Conservation (phyloP, 257 asterid genomes). For the Penstemon newberryi region DNA sequence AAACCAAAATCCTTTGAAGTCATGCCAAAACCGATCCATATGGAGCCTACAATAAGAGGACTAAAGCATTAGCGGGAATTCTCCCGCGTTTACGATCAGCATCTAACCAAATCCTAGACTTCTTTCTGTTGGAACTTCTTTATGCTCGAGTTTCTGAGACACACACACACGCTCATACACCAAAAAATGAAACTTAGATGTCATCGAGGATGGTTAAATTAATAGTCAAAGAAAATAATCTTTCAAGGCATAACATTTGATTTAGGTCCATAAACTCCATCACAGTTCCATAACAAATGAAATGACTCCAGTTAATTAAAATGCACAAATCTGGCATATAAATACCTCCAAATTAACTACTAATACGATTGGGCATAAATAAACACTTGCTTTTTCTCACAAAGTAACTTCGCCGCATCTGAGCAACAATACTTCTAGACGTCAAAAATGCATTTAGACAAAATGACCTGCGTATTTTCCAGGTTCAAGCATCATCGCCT, state of each 20-base stretch:
- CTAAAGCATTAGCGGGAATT: no score
- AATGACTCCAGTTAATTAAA: background rate
- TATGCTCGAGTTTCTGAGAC: background rate
- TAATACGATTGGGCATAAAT: background rate
- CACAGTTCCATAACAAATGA: no score
- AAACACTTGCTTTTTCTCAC: background rate
- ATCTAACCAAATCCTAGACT: no score
- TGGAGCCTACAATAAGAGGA: no score
- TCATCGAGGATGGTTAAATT: no score
- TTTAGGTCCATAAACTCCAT: background rate
- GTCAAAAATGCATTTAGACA: constrained; percentile 29
- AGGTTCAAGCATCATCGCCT: constrained; percentile 34
- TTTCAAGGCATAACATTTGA: background rate
- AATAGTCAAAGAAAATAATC: background rate
- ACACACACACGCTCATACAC: background rate
- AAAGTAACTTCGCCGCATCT: background rate
- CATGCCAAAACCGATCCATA: no score
- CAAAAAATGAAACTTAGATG: no score
- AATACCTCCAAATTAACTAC: background rate
- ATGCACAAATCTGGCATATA: background rate
- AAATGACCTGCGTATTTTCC: background rate
- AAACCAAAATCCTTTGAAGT: no score
- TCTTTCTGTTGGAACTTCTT: no score
- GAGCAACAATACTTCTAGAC: constrained; percentile 14
- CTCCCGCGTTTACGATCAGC: no score